These are phyloP conservation scores for Candolleomyces eurysporus DNA, from an alignment of 768 basidiomycete species.

Conservation along the genomic window DNA sequence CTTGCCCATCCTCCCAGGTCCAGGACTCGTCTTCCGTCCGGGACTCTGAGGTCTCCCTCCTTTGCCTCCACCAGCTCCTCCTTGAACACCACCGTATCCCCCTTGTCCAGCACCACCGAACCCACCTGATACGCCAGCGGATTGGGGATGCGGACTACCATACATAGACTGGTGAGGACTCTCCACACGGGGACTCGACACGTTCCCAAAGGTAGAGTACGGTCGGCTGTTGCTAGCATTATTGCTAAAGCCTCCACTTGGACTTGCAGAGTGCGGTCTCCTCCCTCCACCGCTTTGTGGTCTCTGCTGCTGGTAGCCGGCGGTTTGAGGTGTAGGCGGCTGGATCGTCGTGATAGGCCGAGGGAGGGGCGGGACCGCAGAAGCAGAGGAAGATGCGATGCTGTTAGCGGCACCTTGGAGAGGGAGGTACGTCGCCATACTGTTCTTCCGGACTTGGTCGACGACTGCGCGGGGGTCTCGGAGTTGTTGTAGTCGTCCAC, in stretches of 20 bases:
- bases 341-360: not conserved
- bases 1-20: slow-evolving; percentile 10
- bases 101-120: too few relatives aligned
- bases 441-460: slow-evolving; percentile 51
- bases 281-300: not conserved
- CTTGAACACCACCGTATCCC: too few relatives aligned
- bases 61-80: not conserved
- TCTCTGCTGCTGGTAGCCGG: not conserved
- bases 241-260: not conserved
- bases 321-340: not conserved
- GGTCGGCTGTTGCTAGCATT: too few relatives aligned
- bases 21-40: slow-evolving; percentile 9
- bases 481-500: slow-evolving; percentile 10
- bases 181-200: too few relatives aligned
- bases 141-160: too few relatives aligned
- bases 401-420: slow-evolving; percentile 3
- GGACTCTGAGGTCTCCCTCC: slow-evolving; percentile 10
- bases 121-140: too few relatives aligned
- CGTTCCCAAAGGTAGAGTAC: too few relatives aligned
- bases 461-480: slow-evolving; percentile 45
- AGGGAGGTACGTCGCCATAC: slow-evolving; percentile 12
- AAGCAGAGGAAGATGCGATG: not conserved
- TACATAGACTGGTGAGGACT: too few relatives aligned
- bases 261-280: not conserved
- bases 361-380: not conserved